Evolutionary conservation across 2,329 filamentous ascomycete genomes (phyloP).

Genomic region (Diaporthe sp.): DNA sequence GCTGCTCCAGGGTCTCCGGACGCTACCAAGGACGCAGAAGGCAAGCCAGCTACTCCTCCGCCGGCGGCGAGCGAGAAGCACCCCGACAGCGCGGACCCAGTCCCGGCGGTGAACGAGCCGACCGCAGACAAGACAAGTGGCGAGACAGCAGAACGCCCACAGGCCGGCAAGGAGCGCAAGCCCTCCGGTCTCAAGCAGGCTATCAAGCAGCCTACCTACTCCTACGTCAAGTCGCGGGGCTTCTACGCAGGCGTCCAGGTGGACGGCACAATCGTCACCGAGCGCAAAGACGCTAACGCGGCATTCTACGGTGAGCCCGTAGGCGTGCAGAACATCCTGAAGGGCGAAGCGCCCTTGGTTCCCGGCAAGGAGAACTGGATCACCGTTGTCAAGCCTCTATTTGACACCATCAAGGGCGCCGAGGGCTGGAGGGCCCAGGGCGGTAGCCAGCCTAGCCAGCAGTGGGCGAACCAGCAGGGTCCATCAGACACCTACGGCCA

Average conservation of each 20-base stretch:
- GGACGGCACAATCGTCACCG: conserved; percentile 88
- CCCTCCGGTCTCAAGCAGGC: conserved; percentile 47
- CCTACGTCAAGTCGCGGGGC: conserved; percentile 89
- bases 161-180: conserved; percentile 42
- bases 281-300: conserved; percentile 89
- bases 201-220: conserved; percentile 61
- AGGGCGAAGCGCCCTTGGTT: conserved; percentile 55
- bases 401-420: conserved; percentile 53
- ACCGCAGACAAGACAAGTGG: conserved; percentile 62
- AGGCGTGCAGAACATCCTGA: conserved; percentile 61
- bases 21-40: conserved; percentile 31
- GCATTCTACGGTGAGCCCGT: conserved; percentile 81
- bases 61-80: conserved; percentile 27
- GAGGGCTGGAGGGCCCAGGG: conserved; percentile 48
- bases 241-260: conserved; percentile 90
- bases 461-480: conserved; percentile 36
- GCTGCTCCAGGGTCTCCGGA: conserved; percentile 30
- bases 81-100: conserved; percentile 43
- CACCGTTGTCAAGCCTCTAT: conserved; percentile 48
- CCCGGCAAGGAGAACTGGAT: conserved; percentile 50
- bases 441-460: background rate
- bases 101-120: conserved; percentile 61
- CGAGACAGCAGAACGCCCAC: conserved; percentile 29
- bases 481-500: conserved; percentile 18
- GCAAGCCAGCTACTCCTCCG: conserved; percentile 25